These are phyloP conservation scores for Citrullus amarus DNA, from an alignment of 306 rosid genomes.

Conservation along the genomic window DNA sequence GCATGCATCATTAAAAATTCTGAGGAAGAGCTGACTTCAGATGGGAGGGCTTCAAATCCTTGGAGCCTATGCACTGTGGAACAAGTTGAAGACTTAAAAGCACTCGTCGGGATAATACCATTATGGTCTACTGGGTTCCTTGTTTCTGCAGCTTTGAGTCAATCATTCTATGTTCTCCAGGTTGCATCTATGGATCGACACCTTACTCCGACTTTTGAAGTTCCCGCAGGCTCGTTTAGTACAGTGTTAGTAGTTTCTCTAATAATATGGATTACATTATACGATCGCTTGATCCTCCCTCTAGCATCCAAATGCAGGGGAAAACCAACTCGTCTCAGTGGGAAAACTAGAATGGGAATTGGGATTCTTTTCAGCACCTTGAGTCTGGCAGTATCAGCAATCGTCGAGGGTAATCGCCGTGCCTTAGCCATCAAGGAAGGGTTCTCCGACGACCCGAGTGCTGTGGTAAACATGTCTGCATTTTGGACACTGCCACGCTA, in stretches of 20 bases:
- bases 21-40: constrained; percentile 9
- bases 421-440: constrained; percentile 19
- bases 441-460: constrained; percentile 5
- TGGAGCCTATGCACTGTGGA: constrained; percentile 42
- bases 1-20: constrained; percentile 33
- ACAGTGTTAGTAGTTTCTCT: neutral
- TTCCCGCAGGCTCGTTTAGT: constrained; percentile 17
- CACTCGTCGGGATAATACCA: constrained; percentile 13
- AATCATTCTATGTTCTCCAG: constrained; percentile 14
- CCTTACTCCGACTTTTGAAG: constrained; percentile 6
- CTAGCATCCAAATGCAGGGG: constrained; percentile 8
- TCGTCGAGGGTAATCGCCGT: constrained; percentile 16
- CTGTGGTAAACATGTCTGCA: constrained; percentile 23
- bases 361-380: constrained; percentile 10
- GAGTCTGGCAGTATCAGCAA: neutral
- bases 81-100: constrained; percentile 26
- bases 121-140: constrained; percentile 21
- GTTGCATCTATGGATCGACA: constrained; percentile 22
- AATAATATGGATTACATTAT: constrained; percentile 2
- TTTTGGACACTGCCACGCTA: constrained; percentile 14
- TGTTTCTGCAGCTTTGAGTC: neutral
- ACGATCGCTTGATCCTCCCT: constrained; percentile 15
- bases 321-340: neutral
- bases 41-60: constrained; percentile 26
- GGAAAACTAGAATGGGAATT: constrained; percentile 22